Base-by-base conservation (phyloP, 257 asterid genomes). In the Solanum medicagineum region DNA sequence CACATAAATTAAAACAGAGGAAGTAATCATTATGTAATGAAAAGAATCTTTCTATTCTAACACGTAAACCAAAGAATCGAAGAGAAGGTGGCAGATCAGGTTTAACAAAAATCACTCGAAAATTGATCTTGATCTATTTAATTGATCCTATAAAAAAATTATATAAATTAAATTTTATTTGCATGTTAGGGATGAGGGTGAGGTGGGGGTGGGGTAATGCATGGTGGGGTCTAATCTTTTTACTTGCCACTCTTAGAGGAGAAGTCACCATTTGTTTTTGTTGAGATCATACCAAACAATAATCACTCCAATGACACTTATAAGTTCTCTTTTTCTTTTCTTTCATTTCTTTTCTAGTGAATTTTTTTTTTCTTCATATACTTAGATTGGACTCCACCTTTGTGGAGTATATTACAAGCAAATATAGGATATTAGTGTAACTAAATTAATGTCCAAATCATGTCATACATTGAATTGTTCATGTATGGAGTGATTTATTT, bases 211-310 rank as follows among this genome's bases (percentile, higher is more conserved):
- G 40, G 60, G 81, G 9, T 49, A 24, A 15, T 75, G 63, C 63
- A 77, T 26, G 83, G 83, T 77, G 63, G 83, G 83, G 83, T 77
- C 83, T 26, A 15, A 17, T 77, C 65, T 51, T 53, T 77, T 16
- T 51, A 51, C 47, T 77, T 77, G 65, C 83, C 10, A 77, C 83
- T 51, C 85, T 82, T 82, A 82, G 77, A 82, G 74, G 85, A 82
- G 71, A 82, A 82, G 85, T 62, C 63, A 82, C 85, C 85, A n/a
- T 59, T 82, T 82, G 32, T 47, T 42, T 44, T 77, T 51, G 65
- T 77, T 77, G 49, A 77, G 10, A 77, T 53, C 83, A 82, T 82
- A 82, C 85, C 85, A 82, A 62, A 82, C 85, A 44, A 26, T 62
- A 11, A 69, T 75, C 40, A 40, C 26, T 69, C 47, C 60, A 42